These are phyloP conservation scores for Meyerozyma smithsonii DNA, from an alignment of 1,139 yeast genomes.

Conservation along the genomic window DNA sequence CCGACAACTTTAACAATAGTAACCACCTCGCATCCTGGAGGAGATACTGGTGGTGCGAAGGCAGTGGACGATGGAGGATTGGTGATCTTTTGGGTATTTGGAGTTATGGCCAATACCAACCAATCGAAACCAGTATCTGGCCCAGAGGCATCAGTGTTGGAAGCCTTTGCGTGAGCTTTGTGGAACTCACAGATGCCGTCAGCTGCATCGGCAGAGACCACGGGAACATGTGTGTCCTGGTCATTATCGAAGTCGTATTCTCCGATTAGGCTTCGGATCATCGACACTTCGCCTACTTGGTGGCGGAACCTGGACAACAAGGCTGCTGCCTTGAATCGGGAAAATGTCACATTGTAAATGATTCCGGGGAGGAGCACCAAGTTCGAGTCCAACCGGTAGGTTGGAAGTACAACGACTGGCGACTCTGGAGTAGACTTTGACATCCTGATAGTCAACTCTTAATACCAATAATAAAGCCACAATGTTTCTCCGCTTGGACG, in stretches of 20 bases:
- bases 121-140: constrained; percentile 26
- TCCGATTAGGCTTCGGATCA: constrained; percentile 26
- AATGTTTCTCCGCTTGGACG: too few species aligned
- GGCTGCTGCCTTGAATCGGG: constrained; percentile 45
- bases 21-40: constrained; percentile 20
- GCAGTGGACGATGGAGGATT: constrained; percentile 13
- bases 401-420: constrained; percentile 27
- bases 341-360: constrained; percentile 51
- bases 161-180: constrained; percentile 15
- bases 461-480: too few species aligned
- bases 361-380: constrained; percentile 58
- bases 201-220: constrained; percentile 31
- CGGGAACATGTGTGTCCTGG: constrained; percentile 9
- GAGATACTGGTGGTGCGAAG: not conserved
- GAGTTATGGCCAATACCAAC: constrained; percentile 38
- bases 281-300: constrained; percentile 24
- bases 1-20: constrained; percentile 50
- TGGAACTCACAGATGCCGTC: constrained; percentile 31
- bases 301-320: constrained; percentile 36
- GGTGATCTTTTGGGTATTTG: constrained; percentile 35
- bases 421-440: not conserved
- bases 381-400: constrained; percentile 39
- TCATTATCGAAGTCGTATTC: constrained; percentile 32
- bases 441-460: too few species aligned
- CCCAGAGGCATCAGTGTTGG: constrained; percentile 10